phyloP scores from a whole-genome alignment of 495 filamentous ascomycete species.

The Recurvomyces mirabilis region DNA sequence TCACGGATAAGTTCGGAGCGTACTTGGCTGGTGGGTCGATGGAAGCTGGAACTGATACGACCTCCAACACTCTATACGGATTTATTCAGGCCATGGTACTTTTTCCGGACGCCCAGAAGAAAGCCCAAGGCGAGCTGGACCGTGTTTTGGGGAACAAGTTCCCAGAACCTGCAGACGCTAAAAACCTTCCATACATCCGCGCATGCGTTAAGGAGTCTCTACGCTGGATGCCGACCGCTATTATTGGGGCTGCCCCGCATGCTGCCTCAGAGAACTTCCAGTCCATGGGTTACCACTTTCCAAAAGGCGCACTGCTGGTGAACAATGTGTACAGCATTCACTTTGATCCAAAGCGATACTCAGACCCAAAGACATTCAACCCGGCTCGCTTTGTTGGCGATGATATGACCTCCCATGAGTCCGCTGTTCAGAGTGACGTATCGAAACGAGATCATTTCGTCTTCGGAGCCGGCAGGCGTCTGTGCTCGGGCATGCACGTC shows the following conservation, averaged over 20 bases:
- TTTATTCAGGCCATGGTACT: constrained; percentile 37
- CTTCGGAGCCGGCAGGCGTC: constrained; percentile 27
- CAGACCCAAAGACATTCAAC: constrained; percentile 18
- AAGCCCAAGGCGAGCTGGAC: constrained; percentile 30
- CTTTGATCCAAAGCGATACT: constrained; percentile 17
- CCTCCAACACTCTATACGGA: constrained; percentile 27
- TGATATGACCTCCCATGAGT: constrained; percentile 11
- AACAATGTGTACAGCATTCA: constrained; percentile 23
- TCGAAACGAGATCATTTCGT: constrained; percentile 24
- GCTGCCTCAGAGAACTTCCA: constrained; percentile 26
- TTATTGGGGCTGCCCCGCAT: constrained; percentile 29
- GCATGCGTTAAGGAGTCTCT: constrained; percentile 17
- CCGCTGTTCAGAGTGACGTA: constrained; percentile 13
- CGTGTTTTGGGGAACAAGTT: constrained; percentile 11
- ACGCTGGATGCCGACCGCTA: constrained; percentile 22
- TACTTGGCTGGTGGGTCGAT: constrained; percentile 23
- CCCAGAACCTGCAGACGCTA: constrained; percentile 15
- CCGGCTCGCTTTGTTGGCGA: constrained; percentile 19
- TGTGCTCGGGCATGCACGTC: constrained; percentile 26
- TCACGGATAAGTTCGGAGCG: constrained; percentile 8
- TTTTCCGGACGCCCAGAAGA: constrained; percentile 31
- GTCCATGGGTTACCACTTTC: constrained; percentile 27
- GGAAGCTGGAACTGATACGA: constrained; percentile 42
- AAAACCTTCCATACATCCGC: constrained; percentile 16
- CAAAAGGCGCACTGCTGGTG: constrained; percentile 20